Evolutionary conservation across 192 early-diverging fungal species (phyloP), one percentile per base, ranked within the genome.

Genomic region (Dimargaris cristalligena): DNA sequence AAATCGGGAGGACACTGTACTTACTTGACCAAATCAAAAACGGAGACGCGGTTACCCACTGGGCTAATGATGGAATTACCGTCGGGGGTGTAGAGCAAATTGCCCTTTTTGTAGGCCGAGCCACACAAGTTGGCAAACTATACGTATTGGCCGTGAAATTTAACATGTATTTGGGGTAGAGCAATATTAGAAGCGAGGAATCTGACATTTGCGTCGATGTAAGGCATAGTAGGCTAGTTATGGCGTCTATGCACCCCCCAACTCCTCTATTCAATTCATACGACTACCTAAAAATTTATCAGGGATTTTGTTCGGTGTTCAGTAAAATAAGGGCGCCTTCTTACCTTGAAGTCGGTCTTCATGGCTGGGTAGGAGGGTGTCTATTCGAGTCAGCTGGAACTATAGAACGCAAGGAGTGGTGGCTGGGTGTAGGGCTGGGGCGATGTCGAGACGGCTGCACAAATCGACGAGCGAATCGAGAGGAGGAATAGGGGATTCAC

Each of bases 101-200:
- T 97, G n/a, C 94, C 97, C 64, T 85, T 78, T 58, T 84, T 88
- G 71, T 97, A 99, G 18, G 97, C 97, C 9, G 94, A 94, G 34
- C 97, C 97, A 66, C 89, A 94, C 60, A 99, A 76, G 72, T 97
- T 97, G 46, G 91, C 90, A 66, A 99, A 97, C 79, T 92, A 30
- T 52, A 52, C 29, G 8, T 4, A 6, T 25, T 3, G 51, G 4
- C 4, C 16, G 29, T 16, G n/a, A 33, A 9, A 57, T 28, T 23
- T 16, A 3, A 25, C 14, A 20, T n/a, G 31, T 58, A 0, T 1
- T 16, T 14, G 28, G 6, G 30, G 2, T 18, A 26, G 30, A 52
- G 8, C 2, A 14, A 25, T 52, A 52, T 14, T 52, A 26, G 23
- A 8, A 52, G 2, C 4, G 22, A 52, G 1, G 2, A 16, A 26